Base-by-base conservation (phyloP, 352 stramenopile species). In the Phytophthora quininea region DNA sequence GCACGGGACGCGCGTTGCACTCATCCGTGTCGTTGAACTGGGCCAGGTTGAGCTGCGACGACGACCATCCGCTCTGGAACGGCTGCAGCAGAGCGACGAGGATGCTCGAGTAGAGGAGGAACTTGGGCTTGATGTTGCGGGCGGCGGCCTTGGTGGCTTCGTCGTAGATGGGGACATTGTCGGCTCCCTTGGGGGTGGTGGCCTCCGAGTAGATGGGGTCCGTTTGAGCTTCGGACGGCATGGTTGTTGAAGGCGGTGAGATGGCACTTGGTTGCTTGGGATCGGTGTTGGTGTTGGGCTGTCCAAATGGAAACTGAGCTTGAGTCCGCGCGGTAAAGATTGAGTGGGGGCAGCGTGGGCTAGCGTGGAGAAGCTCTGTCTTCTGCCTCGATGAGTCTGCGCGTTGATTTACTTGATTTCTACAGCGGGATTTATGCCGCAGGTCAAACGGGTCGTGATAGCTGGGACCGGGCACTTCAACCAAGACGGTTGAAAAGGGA, bases 41-140 rank as follows among this genome's bases (percentile, higher is more conserved):
- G 1, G 73, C 73, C 9, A 83, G 56, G 49, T 83, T 85, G 50
- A 85, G 63, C 64, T 88, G 72, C 32, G 76, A 77, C 11, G 80
- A 62, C n/a, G 69, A 76, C 80, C 80, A 88, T 19, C 80, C 80
- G 58, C 73, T 79, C 62, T 89, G 78, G 54, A 82, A 71, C 3
- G 72, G 64, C 32, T 80, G 65, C 32, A 83, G 51, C 14, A 80
- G 57, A 31, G 71, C 76, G 46, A 82, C 54, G 15, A 67, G 55
- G 31, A 76, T 62, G 35, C 73, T 79, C 19, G 65, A 37, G 64
- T 89, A 88, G 50, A 86, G 71, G 47, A 79, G 64, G 9, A 54
- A 49, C 19, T 64, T 74, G 29, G 74, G 75, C 35, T 54, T 72
- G 68, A 69, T 57, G 42, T 58, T n/a, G 58, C 58, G 64, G 2